Evolutionary conservation across 768 basidiomycete species (phyloP).

Genomic region (Trametes cinnabarina): DNA sequence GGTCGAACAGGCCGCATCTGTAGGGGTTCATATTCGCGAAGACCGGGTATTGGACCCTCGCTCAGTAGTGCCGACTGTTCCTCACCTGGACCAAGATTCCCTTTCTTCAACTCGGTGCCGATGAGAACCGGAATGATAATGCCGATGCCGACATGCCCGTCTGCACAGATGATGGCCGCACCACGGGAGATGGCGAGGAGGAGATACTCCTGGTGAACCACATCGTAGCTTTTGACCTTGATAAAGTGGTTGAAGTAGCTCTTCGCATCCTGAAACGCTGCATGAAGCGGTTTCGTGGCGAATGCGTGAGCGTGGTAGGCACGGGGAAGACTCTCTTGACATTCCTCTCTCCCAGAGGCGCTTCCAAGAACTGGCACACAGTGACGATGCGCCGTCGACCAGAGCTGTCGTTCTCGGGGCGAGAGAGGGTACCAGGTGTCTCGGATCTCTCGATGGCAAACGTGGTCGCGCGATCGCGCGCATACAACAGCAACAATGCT

Average conservation of each 20-base stretch:
- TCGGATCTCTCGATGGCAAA: neutral
- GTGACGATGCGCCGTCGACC: conserved; percentile 1
- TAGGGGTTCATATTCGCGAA: conserved; percentile 26
- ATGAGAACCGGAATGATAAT: conserved; percentile 28
- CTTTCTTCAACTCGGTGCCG: conserved; percentile 1
- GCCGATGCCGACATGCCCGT: conserved; percentile 25
- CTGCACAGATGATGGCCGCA: conserved; percentile 29
- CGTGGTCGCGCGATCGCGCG: conserved; percentile 25
- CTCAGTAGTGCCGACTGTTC: conserved; percentile 21
- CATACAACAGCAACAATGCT: conserved; percentile 22
- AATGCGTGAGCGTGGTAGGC: neutral
- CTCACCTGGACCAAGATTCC: conserved; percentile 29
- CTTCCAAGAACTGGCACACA: conserved; percentile 14
- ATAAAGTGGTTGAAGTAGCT: conserved; percentile 36
- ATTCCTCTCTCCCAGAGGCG: conserved; percentile 6
- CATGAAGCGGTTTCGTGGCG: conserved; percentile 1
- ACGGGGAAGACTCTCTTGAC: neutral
- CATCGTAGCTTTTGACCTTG: conserved; percentile 22
- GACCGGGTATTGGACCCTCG: conserved; percentile 9
- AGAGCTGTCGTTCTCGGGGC: neutral
- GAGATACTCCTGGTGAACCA: conserved; percentile 24
- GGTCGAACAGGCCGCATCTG: conserved; percentile 18
- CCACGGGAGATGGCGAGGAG: conserved; percentile 26
- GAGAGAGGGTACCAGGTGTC: neutral
- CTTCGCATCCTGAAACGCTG: conserved; percentile 19